Evolutionary conservation across 495 filamentous ascomycete genomes (phyloP), one percentile per base, ranked within the genome.

Genomic region (Podospora didyma): DNA sequence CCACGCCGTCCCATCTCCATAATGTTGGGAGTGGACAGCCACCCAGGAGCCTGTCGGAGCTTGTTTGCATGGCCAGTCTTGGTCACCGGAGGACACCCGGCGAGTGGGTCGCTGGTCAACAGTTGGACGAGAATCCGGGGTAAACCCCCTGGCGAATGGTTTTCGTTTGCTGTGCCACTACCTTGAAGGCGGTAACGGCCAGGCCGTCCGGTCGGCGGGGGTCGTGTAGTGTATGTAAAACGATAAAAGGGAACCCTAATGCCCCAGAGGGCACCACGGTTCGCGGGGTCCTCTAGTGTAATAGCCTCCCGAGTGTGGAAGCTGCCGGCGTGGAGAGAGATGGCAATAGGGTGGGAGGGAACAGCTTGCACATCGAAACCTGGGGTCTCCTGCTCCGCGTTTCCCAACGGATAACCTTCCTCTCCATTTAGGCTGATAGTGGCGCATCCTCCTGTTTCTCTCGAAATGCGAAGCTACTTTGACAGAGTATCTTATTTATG

Each of bases 111-210:
- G 19, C 24, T 9, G 9, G 46, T 35, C 53, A 41, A 51, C 7
- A 20, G 51, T 45, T 50, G 49, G 51, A 52, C 26, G 26, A 65
- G 58, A 68, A 65, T 68, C 65, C 59, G 65, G 65, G 65, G 65
- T 61, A 64, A 59, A 56, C 22, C 46, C 53, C 61, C 58, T 52
- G 39, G 46, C 56, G 31, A 52, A 56, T 31, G 51, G 45, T 28
- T 52, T 28, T 31, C 26, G 9, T 31, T 28, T 46, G 51, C 51
- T 44, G 57, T 20, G 45, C 39, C 39, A 17, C 39, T 7, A 42
- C 39, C 20, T 28, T 11, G 7, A 48, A 22, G 11, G n/a, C 35
- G 23, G 26, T 41, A 22, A 52, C 34, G 19, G 34, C 31, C 17
- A 34, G 34, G n/a, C 24, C 22, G 49, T 52, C 12, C 41, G 7